Evolutionary conservation across 768 basidiomycete species (phyloP), one percentile per base, ranked within the genome.

Genomic region (Obba rivulosa): DNA sequence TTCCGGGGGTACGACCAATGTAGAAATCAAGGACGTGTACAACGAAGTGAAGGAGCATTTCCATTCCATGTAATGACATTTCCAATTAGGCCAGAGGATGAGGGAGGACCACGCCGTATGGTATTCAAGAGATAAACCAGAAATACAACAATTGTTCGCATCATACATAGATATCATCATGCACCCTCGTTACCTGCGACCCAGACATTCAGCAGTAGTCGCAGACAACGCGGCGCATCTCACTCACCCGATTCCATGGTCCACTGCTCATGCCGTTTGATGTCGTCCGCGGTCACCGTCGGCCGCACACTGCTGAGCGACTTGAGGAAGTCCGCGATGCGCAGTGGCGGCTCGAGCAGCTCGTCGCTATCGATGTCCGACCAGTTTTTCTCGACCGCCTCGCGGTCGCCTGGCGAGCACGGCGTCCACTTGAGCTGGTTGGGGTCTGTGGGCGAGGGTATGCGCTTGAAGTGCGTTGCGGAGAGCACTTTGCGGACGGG

Each of bases 401-500:
- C 80, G 0, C 81, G 74, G 56, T 94, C 92, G 8, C 95, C 94
- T 1, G 96, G 94, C 2, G 94, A 97, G 64, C 96, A 99, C 2
- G 96, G 96, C 18, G 93, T 97, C 85, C 80, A 95, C 67, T 84
- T 93, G 66, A 43, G 49, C 38, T 55, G 56, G 14, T 47, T 52
- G 0, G 62, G 53, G 24, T 59, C 62, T 23, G 63, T 69, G 43
- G 41, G 54, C 13, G 62, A 58, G 8, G 62, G 47, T 20, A 80
- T 72, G 25, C 66, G 73, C 63, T 92, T 92, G 71, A 99, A 99
- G 67, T 99, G 95, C 1, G 93, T 96, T 2, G 96, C 93, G 18
- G 85, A 82, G 42, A 97, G 80, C 39, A 99, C 92, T 64, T 99
- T 98, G 45, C 95, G 83, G 13, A 99, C 90, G 1, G 95, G 95